phyloP scores from a whole-genome alignment of 176 grass and related monocot genomes.

The Avena eriantha region DNA sequence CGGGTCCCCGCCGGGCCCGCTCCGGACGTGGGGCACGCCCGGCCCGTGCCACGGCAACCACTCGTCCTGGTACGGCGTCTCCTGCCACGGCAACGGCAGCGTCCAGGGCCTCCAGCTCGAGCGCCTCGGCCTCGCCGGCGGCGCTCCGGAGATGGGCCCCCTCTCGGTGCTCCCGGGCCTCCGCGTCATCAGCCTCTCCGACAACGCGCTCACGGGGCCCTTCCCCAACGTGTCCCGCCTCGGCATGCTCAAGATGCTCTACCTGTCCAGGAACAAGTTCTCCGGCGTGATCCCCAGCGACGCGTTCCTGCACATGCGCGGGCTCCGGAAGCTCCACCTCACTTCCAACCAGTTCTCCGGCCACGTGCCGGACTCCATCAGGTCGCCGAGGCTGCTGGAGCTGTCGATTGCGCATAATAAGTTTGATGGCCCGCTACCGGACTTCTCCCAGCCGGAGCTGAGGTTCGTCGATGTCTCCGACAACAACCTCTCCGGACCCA shows the following conservation, averaged over 20 bases:
- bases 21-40: conserved; percentile 58
- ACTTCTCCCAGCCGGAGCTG: conserved; percentile 64
- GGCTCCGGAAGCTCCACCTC: conserved; percentile 81
- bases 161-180: conserved; percentile 55
- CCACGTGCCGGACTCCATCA: conserved; percentile 62
- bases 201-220: conserved; percentile 72
- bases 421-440: conserved; percentile 64
- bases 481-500: conserved; percentile 78
- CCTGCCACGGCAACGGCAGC: conserved; percentile 70
- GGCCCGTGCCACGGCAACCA: conserved; percentile 48
- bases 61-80: conserved; percentile 73
- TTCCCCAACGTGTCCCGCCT: conserved; percentile 77
- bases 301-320: conserved; percentile 67
- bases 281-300: conserved; percentile 67
- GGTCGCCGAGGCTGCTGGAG: conserved; percentile 65
- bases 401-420: conserved; percentile 64
- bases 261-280: conserved; percentile 72
- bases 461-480: conserved; percentile 65
- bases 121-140: conserved; percentile 62
- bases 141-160: conserved; percentile 35
- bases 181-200: conserved; percentile 68
- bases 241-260: conserved; percentile 64
- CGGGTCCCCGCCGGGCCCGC: conserved; percentile 50
- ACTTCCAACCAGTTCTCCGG: conserved; percentile 65
- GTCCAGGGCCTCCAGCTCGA: conserved; percentile 85